Evolutionary conservation across 2,329 filamentous ascomycete genomes (phyloP), one percentile per base, ranked within the genome.

Genomic region (Colletotrichum sp.): DNA sequence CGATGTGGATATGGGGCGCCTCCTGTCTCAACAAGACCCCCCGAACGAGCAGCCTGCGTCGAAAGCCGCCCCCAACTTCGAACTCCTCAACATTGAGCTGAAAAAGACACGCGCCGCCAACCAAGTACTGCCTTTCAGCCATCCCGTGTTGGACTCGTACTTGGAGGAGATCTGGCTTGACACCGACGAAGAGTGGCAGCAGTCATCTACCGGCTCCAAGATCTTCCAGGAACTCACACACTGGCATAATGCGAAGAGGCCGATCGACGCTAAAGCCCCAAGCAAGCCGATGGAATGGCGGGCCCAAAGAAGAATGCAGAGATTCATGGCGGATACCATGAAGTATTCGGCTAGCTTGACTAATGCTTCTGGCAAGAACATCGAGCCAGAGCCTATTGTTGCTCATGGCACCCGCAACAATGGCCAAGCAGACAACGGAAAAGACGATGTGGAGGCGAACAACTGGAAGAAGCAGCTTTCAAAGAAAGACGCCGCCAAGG

Each of bases 321-420:
- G 86, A 68, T 92, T 91, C 80, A 93, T 94, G 90, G 89, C 90
- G 2, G 92, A 94, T 74, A 94, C 94, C 83, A 88, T 89, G 32
- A 86, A 88, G 2, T 96, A 95, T 81, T 92, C 94, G 3, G 92
- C 92, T 14, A 95, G 93, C 82, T 86, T 95, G 63, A 94, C 92
- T 0, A 93, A 92, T 72, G 87, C 91, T 1, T 86, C 88, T 3
- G 93, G 93, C 4, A 94, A 92, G 77, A 86, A 85, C 4, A 87
- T 95, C 7, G 87, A 93, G 28, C 92, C 92, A 0, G 92, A 95
- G 81, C 90, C 87, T 6, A 90, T 95, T 65, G 89, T 93, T 2
- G 87, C 90, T 24, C 75, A 79, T n/a, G 75, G 48, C 8, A 68
- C 68, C n/a, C 59, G 57, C 30, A 39, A 24, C 7, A 43, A 57